A percentile compares a stretch with the other conserved stretches of the same genome.
Conservation (phyloP, 2,329 filamentous ascomycete genomes). For the Pseudopyrenochaeta lycopersici region DNA sequence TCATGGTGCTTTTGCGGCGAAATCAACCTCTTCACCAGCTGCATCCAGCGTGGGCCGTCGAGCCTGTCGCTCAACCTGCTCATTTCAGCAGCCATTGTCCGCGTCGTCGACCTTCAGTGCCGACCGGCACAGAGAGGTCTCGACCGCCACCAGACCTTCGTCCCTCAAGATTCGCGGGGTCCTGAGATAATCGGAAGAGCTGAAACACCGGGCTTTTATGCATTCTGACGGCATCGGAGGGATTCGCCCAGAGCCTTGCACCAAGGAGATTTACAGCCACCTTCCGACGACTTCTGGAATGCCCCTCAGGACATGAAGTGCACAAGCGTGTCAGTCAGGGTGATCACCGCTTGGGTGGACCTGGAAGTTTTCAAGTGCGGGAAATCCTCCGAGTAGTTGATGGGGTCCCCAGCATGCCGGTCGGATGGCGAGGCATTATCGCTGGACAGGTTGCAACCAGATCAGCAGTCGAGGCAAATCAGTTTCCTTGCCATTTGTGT, state of each 20-base stretch:
- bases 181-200: slow-evolving; percentile 14
- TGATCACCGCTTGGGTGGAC: slow-evolving; percentile 31
- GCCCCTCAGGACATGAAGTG: slow-evolving; percentile 6
- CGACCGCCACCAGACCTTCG: slow-evolving; percentile 10
- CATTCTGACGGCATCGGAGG: slow-evolving; percentile 16
- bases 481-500: not conserved
- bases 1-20: not conserved
- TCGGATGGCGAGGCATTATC: not conserved
- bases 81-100: slow-evolving; percentile 15
- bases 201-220: slow-evolving; percentile 29
- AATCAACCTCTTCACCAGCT: not conserved
- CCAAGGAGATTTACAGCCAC: slow-evolving; percentile 2
- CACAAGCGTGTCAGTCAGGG: slow-evolving; percentile 7
- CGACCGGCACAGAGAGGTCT: not conserved
- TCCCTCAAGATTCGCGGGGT: slow-evolving; percentile 15
- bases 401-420: slow-evolving; percentile 11
- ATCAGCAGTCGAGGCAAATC: not conserved
- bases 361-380: slow-evolving; percentile 10
- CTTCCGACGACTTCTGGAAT: slow-evolving; percentile 6
- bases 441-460: not conserved
- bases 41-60: slow-evolving; percentile 1
- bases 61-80: slow-evolving; percentile 1
- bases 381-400: slow-evolving; percentile 12
- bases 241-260: slow-evolving; percentile 15
- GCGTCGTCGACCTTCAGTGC: slow-evolving; percentile 6